Base-by-base conservation (phyloP, 176 grass and related monocot genomes). In the Oryza brachyantha region DNA sequence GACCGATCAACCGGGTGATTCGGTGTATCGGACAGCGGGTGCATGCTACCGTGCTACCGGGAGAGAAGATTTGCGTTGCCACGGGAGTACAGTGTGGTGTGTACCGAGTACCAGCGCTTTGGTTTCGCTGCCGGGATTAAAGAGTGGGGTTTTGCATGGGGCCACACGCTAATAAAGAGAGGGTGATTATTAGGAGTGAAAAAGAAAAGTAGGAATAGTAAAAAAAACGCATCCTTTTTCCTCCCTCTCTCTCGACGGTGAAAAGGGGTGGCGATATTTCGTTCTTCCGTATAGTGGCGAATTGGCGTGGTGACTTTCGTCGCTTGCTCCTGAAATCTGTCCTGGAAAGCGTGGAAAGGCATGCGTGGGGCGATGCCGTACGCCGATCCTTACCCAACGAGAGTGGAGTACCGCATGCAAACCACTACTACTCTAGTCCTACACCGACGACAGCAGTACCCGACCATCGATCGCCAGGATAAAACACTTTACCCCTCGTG, bases 351-450 rank as follows among this genome's bases (percentile, higher is more conserved):
- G 41, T 46, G 70, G 69, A 70, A 16, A 64, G 31, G 10, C 3
- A 52, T 38, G 81, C 55, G 41, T 84, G 76, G 62, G 74, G 29
- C 16, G 70, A n/a, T 25, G 32, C 81, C 68, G 81, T 80, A 80
- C 76, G 2, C 8, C 46, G 13, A 34, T 70, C 70, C 63, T 35
- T 31, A 27, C 74, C 74, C 61, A 14, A 13, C 19, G 63, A 68
- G 63, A 63, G 75, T 79, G 64, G 64, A 50, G 16, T 21, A 50
- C 29, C 8, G 58, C 79, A 57, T 55, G 50, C 21, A 22, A 54
- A 55, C 5, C 7, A 55, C 50, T 10, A 55, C 50, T 17, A 7
- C 16, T n/a, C n/a, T n/a, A n/a, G n/a, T n/a, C n/a, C n/a, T n/a
- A n/a, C n/a, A n/a, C n/a, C n/a, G n/a, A n/a, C n/a, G n/a, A n/a